These are phyloP conservation scores for Clausena lansium DNA, from an alignment of 345 rosid genomes.

Conservation along the genomic window DNA sequence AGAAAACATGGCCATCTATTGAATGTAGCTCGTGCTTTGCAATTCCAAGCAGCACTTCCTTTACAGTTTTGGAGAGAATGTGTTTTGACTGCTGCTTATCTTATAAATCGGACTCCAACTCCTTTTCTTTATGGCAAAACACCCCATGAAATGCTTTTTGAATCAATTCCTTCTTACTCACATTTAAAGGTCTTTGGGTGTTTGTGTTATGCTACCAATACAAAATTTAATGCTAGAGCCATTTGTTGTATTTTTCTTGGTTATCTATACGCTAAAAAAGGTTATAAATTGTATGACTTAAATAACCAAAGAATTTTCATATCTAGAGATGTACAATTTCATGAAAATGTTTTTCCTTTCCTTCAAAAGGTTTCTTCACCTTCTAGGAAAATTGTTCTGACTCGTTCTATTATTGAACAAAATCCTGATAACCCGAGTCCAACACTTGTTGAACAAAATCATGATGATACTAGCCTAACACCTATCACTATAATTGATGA, in stretches of 20 bases:
- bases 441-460: no score
- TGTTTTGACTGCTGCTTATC: not conserved
- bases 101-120: not conserved
- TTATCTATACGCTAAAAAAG: not conserved
- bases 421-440: not conserved
- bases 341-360: not conserved
- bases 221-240: not conserved
- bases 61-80: not conserved
- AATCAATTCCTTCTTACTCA: not conserved
- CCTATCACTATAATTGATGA: not conserved
- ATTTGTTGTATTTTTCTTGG: not conserved
- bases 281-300: not conserved
- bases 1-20: not conserved
- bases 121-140: not conserved
- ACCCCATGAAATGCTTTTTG: not conserved
- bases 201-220: conserved; percentile 1
- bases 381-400: not conserved
- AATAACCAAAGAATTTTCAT: not conserved
- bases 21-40: no score
- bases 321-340: not conserved
- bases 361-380: not conserved
- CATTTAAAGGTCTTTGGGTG: not conserved
- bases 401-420: not conserved
- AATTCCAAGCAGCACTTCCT: not conserved
- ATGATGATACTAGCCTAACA: no score